These are phyloP conservation scores for Acorus gramineus DNA, from an alignment of 106 monocot genomes.

Conservation along the genomic window DNA sequence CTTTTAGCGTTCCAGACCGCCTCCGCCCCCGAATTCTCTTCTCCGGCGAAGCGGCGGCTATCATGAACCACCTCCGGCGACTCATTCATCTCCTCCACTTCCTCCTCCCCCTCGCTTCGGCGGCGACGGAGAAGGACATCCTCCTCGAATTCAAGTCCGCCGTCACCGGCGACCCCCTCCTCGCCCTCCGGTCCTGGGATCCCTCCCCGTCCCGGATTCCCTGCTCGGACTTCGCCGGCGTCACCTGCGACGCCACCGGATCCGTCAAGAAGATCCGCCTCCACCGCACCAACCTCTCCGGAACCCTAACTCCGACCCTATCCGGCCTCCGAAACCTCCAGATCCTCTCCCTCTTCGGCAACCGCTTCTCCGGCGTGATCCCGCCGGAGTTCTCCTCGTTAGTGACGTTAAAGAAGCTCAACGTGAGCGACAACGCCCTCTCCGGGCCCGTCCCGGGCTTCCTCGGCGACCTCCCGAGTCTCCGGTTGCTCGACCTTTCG, in stretches of 20 bases:
- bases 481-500: constrained; percentile 89
- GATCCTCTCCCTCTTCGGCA: constrained; percentile 60
- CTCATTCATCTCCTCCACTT: neutral
- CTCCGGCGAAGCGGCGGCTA: too few species aligned
- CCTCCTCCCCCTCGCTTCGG: constrained; percentile 5
- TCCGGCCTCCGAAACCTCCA: constrained; percentile 42
- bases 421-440: constrained; percentile 60
- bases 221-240: constrained; percentile 71
- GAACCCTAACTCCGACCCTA: constrained; percentile 44
- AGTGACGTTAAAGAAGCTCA: constrained; percentile 63
- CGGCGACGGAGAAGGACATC: constrained; percentile 40
- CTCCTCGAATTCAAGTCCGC: constrained; percentile 70
- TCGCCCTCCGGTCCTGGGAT: constrained; percentile 57
- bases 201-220: constrained; percentile 46
- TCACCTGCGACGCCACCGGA: constrained; percentile 49
- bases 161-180: constrained; percentile 49
- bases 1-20: too few species aligned
- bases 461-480: constrained; percentile 47
- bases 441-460: constrained; percentile 58
- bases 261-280: constrained; percentile 52
- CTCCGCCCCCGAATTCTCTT: too few species aligned
- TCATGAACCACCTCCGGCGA: too few species aligned
- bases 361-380: constrained; percentile 51
- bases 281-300: constrained; percentile 48
- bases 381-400: constrained; percentile 33